Evolutionary conservation across 202 grass and related monocot genomes (phyloP), one percentile per base, ranked within the genome.

Genomic region (Carex arenaria): DNA sequence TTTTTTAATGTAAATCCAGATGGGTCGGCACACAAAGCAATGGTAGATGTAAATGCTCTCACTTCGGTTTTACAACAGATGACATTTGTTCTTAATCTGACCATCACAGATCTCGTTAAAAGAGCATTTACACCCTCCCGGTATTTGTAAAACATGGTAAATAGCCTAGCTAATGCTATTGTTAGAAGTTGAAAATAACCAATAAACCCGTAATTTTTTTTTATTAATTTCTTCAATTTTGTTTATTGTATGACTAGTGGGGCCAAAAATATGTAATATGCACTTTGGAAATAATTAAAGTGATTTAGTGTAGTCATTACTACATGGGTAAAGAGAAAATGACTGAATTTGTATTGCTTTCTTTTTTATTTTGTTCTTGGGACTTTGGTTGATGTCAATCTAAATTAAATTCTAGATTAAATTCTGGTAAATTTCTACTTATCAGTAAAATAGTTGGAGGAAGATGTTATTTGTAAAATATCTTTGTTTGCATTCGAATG

Each of bases 31-130:
- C 90, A 97, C 75, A 88, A 90, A 90, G 90, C 92, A 53, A 94
- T 97, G 89, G 32, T 49, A 70, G 94, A 97, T 83, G 92, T 91
- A 83, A 89, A 40, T 40, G 18, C 77, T 53, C 81, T 93, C 20
- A 85, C 78, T 81, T 80, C 69, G 2, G 88, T 97, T 61, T 67
- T 97, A 49, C 87, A 87, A 76, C 89, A 80, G 52, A 85, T 94
- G 34, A 87, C 73, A 84, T 87, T 79, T 79, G 82, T 85, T 78
- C 62, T 91, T 40, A 87, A 93, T 79, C 69, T 97, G 61, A 87
- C 92, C 76, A 32, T 59, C 26, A 59, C 75, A 19, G 80, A 38
- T 28, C 75, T 97, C 19, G 23, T 91, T 3, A 77, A 84, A 51
- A 65, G 60, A 82, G 75, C 90, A 78, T 77, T 62, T 20, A 54